These are phyloP conservation scores for Mycena filopes DNA, from an alignment of 768 basidiomycete species.

Conservation along the genomic window DNA sequence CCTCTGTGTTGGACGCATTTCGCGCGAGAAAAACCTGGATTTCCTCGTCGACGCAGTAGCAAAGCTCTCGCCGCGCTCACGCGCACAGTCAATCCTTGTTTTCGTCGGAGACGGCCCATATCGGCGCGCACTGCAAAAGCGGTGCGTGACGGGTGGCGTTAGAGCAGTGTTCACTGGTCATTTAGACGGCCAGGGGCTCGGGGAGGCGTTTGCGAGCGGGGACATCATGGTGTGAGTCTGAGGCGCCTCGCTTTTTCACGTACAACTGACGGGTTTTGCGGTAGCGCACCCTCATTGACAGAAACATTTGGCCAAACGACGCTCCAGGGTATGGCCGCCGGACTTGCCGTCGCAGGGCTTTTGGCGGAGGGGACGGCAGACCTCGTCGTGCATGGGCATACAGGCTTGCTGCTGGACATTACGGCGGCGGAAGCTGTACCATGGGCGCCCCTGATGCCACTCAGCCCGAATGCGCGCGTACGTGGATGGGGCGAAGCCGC, in stretches of 20 bases:
- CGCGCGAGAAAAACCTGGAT: no score
- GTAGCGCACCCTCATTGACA: conserved; percentile 36
- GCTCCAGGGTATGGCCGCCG: conserved; percentile 53
- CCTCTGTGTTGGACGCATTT: no score
- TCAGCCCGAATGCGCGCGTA: neutral
- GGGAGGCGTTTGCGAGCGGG: conserved; percentile 51
- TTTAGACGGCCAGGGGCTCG: conserved; percentile 46
- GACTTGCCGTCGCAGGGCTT: conserved; percentile 47
- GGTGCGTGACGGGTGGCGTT: neutral
- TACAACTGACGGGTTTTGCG: neutral
- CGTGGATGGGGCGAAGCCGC: neutral
- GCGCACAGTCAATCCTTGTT: neutral
- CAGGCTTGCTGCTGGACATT: no score
- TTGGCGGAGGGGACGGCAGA: conserved; percentile 11
- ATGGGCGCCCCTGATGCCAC: no score
- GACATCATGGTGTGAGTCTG: conserved; percentile 50
- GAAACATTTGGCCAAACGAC: conserved; percentile 55
- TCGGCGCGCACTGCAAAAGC: neutral
- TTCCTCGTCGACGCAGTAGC: neutral
- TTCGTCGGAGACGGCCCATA: conserved; percentile 12
- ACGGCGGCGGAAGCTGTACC: no score
- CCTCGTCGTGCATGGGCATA: conserved; percentile 27
- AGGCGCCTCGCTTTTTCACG: neutral
- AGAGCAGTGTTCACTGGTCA: conserved; percentile 51
- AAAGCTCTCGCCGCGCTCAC: neutral